Percentiles rank a stretch among this genome's conserved stretches.
These are phyloP conservation scores for Microcos paniculata DNA, from an alignment of 345 rosid genomes.

Conservation along the genomic window DNA sequence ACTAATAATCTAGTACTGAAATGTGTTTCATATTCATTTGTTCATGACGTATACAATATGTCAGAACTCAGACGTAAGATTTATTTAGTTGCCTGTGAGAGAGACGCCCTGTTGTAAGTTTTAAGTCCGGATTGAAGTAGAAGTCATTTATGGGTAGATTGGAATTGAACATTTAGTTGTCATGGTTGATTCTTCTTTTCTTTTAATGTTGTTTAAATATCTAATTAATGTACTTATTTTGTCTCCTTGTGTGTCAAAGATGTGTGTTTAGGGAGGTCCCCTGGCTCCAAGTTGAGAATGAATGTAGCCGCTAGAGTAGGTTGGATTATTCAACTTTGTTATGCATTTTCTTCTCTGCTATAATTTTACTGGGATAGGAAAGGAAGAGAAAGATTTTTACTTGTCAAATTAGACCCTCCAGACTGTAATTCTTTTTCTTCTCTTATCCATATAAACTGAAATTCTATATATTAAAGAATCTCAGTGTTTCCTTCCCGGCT, in stretches of 20 bases:
- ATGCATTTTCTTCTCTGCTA: neutral
- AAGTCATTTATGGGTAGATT: slow-evolving; percentile 1
- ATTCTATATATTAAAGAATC: neutral
- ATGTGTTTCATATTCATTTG: neutral
- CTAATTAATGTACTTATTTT: neutral
- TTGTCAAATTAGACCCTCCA: neutral
- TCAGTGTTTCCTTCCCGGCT: neutral
- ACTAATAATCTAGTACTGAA: neutral
- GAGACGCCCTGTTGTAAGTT: neutral
- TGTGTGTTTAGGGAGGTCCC: neutral
- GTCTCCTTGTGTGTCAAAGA: neutral
- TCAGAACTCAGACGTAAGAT: neutral
- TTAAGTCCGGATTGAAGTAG: neutral
- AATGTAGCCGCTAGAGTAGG: neutral
- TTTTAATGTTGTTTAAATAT: neutral
- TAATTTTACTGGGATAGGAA: neutral
- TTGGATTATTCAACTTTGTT: neutral
- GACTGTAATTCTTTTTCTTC: neutral
- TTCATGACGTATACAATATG: neutral
- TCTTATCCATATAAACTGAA: neutral
- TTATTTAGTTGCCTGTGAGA: no score
- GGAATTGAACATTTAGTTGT: slow-evolving; percentile 14
- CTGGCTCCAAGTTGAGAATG: neutral
- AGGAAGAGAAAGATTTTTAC: neutral
- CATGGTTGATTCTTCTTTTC: slow-evolving; percentile 4